Base-by-base conservation (phyloP, 2,329 filamentous ascomycete genomes). In the Aspergillus phoenicis region DNA sequence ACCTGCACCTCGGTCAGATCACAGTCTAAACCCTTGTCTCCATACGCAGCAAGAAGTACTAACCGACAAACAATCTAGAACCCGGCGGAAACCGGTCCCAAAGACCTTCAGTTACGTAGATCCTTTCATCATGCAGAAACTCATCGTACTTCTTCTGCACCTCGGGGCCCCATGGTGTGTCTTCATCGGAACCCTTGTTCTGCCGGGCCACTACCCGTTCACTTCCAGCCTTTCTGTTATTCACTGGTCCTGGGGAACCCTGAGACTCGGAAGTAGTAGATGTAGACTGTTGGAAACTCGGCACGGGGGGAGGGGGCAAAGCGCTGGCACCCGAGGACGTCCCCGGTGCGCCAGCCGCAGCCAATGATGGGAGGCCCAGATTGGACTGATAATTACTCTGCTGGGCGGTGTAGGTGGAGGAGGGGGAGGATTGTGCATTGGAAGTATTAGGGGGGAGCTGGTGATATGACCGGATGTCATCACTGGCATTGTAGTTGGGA, bases 61-160 rank as follows among this genome's bases (percentile, higher is more conserved):
- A 54, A 80, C 81, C 81, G 61, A 83, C 79, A 71, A 83, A 83
- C 28, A 83, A 65, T 59, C 81, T 71, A 10, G 81, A 83, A 1
- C 80, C 80, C 15, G 73, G 66, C 4, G 81, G 80, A 62, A 83
- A 83, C 24, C 80, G 78, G 69, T 83, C 81, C 81, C 81, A 83
- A 22, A 81, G 76, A 28, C 80, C 81, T 68, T 83, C 81, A 0
- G 81, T 81, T 22, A 83, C 81, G 68, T 82, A 82, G n/a, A 78
- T 66, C 47, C 81, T 74, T 69, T 83, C 81, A 64, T 82, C 75
- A 57, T 79, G 78, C n/a, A 83, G 71, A 57, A 83, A 83, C 57
- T 81, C 76, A 60, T 82, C 80, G 64, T 83, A 83, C 53, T 80
- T 79, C 63, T 77, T 77, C 68, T 82, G 80, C 13, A 81, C 75